These are phyloP conservation scores for Fusarium hainanense DNA, from an alignment of 2,329 filamentous ascomycete species.

Conservation along the genomic window DNA sequence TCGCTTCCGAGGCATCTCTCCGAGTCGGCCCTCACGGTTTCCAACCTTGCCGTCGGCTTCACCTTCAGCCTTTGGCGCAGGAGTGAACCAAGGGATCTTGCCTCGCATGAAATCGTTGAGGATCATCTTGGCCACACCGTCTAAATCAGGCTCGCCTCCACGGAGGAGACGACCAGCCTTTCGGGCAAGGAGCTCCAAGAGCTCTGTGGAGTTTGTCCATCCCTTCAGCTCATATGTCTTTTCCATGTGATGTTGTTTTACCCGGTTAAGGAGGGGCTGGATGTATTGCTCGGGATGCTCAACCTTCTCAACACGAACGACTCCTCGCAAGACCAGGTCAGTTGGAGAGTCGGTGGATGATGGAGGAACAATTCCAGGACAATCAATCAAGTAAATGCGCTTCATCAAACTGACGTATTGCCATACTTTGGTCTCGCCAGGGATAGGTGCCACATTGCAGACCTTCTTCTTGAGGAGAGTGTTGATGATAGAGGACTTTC, in stretches of 20 bases:
- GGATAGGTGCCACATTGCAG: conserved; percentile 91
- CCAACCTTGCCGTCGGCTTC: conserved; percentile 66
- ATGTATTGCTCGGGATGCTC: conserved; percentile 98
- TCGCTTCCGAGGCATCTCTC: conserved; percentile 89
- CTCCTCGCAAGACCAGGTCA: conserved; percentile 89
- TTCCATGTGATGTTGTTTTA: conserved; percentile 89
- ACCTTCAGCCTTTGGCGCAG: conserved; percentile 72
- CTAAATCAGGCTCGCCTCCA: conserved; percentile 93
- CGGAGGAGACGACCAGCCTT: conserved; percentile 89
- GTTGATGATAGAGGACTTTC: conserved; percentile 98
- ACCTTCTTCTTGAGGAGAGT: conserved; percentile 94
- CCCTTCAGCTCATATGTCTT: conserved; percentile 90
- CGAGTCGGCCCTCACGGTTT: conserved; percentile 80
- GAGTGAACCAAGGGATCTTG: conserved; percentile 96
- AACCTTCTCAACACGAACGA: conserved; percentile 94
- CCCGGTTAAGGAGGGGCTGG: conserved; percentile 79
- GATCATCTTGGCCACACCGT: conserved; percentile 96
- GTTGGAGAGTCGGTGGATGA: conserved; percentile 84
- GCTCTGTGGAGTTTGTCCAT: conserved; percentile 80
- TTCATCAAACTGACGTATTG: conserved; percentile 97
- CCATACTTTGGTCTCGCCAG: conserved; percentile 98
- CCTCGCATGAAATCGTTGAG: conserved; percentile 95
- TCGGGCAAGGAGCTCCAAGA: conserved; percentile 86
- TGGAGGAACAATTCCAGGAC: conserved; percentile 94
- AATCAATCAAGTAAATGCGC: conserved; percentile 90